Evolutionary conservation across 2,329 filamentous ascomycete genomes (phyloP).

Genomic region (Talaromyces sp.): DNA sequence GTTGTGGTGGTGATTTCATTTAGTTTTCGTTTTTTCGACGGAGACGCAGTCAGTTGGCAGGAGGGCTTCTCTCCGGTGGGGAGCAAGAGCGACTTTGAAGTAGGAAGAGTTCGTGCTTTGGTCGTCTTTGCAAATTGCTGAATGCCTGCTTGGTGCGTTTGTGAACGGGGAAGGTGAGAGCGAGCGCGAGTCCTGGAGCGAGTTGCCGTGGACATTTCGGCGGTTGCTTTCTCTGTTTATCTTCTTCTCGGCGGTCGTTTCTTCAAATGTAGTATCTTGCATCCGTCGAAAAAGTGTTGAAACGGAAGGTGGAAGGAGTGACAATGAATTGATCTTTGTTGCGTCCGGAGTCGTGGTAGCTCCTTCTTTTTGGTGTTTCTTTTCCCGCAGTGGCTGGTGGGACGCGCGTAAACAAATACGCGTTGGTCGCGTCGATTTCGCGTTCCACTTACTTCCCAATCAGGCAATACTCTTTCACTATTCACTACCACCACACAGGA

Average conservation of each 20-base stretch:
- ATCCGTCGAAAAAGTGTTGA: background rate
- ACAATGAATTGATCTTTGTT: constrained; percentile 31
- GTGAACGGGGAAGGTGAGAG: constrained; percentile 22
- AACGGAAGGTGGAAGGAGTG: constrained; percentile 2
- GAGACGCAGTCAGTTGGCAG: constrained; percentile 30
- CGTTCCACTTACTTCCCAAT: background rate
- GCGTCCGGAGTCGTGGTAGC: constrained; percentile 20
- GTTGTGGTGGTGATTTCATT: constrained; percentile 25
- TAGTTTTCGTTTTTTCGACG: constrained; percentile 41
- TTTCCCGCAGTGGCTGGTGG: background rate
- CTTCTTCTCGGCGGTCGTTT: background rate
- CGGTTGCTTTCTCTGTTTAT: constrained; percentile 16
- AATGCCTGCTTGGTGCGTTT: constrained; percentile 39
- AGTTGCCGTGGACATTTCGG: constrained; percentile 20
- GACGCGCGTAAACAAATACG: constrained; percentile 15
- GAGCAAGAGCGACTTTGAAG: constrained; percentile 24
- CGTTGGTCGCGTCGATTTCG: constrained; percentile 8
- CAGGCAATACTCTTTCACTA: background rate
- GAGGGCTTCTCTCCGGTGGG: constrained; percentile 31
- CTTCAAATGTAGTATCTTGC: background rate
- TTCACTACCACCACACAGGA: background rate
- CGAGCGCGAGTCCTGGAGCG: constrained; percentile 18
- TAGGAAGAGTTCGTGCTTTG: constrained; percentile 34
- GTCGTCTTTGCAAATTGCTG: constrained; percentile 44
- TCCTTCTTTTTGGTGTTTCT: constrained; percentile 15